Percentiles rank a stretch among this genome's conserved stretches.
Conservation (phyloP, 106 monocot genomes). For the Dactylorhiza incarnata region DNA sequence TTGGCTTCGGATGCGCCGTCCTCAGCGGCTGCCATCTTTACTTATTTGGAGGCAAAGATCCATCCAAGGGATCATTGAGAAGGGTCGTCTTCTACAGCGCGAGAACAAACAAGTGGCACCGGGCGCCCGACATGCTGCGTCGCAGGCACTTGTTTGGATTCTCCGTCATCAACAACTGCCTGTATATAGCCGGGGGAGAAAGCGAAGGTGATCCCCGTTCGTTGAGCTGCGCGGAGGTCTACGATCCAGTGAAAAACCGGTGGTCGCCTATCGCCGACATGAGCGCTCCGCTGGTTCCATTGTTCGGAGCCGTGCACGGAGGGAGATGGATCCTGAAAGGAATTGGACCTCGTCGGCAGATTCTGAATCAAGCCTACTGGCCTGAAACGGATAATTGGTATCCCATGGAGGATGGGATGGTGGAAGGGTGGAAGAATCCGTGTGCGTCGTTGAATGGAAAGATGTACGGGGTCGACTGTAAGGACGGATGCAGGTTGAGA, state of each 20-base stretch:
- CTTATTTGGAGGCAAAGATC: constrained; percentile 34
- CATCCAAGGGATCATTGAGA: constrained; percentile 23
- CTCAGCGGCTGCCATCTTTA: constrained; percentile 29
- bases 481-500: constrained; percentile 18
- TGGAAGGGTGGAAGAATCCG: constrained; percentile 20
- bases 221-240: constrained; percentile 18
- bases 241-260: constrained; percentile 24
- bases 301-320: constrained; percentile 20
- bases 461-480: constrained; percentile 21
- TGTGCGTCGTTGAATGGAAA: constrained; percentile 19
- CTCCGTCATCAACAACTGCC: constrained; percentile 27
- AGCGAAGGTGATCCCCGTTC: constrained; percentile 24
- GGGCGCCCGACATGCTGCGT: constrained; percentile 26
- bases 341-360: constrained; percentile 16
- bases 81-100: constrained; percentile 30
- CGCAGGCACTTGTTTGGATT: constrained; percentile 27
- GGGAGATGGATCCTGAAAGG: constrained; percentile 35
- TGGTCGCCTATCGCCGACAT: constrained; percentile 22
- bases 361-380: constrained; percentile 16
- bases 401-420: constrained; percentile 9
- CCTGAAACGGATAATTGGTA: constrained; percentile 15
- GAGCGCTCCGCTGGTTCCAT: constrained; percentile 18
- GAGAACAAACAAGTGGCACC: constrained; percentile 29
- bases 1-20: constrained; percentile 33
- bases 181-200: constrained; percentile 31